A percentile compares a stretch with the other conserved stretches of the same genome.
Evolutionary conservation across 2,329 filamentous ascomycete species (phyloP).

Genomic region (Beauveria rudraprayagi): DNA sequence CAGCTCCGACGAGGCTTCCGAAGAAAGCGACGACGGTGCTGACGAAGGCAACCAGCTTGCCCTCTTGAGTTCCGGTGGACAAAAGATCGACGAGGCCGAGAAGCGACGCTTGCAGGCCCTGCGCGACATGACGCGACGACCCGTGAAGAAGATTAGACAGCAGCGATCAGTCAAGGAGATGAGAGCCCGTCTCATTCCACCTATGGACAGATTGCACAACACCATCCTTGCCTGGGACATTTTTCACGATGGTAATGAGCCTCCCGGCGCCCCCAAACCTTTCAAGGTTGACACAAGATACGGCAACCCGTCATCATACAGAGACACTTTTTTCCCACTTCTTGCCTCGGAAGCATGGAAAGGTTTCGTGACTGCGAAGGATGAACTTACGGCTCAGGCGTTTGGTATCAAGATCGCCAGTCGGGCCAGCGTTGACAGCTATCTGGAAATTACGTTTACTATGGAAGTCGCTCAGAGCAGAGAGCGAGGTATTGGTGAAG

Average conservation of each 20-base stretch:
- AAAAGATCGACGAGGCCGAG: conserved; percentile 43
- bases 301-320: conserved; percentile 67
- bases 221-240: conserved; percentile 91
- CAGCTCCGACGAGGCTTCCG: conserved; percentile 67
- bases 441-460: conserved; percentile 81
- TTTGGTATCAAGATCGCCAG: conserved; percentile 85
- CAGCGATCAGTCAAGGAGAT: conserved; percentile 84
- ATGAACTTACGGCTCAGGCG: conserved; percentile 71
- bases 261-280: conserved; percentile 68
- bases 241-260: conserved; percentile 80
- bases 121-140: conserved; percentile 53
- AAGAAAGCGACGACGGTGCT: conserved; percentile 60
- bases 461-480: conserved; percentile 64
- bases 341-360: conserved; percentile 94
- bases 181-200: conserved; percentile 82
- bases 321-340: conserved; percentile 82
- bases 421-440: conserved; percentile 84
- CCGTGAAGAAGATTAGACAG: conserved; percentile 76
- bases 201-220: conserved; percentile 76
- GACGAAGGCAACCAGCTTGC: conserved; percentile 40
- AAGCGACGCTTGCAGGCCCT: conserved; percentile 38
- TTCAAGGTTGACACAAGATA: conserved; percentile 72
- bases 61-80: conserved; percentile 39
- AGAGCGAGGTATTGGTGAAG: conserved; percentile 67
- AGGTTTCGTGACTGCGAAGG: conserved; percentile 80